A percentile compares a stretch with the other conserved stretches of the same genome.
These are phyloP conservation scores for Diplodia mutila DNA, from an alignment of 2,329 filamentous ascomycete genomes.

Conservation along the genomic window DNA sequence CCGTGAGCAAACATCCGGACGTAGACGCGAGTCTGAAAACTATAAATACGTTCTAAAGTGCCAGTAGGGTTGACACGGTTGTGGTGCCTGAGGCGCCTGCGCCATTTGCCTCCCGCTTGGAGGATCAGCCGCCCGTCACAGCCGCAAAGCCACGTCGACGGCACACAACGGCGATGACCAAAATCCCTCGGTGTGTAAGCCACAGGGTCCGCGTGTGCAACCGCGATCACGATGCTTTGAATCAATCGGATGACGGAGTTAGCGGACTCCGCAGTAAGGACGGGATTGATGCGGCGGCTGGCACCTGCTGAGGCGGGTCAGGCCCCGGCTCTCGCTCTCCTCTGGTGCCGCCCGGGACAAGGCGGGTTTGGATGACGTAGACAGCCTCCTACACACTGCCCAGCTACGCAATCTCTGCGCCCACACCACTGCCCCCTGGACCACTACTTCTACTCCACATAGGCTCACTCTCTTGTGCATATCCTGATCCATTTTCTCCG, in stretches of 20 bases:
- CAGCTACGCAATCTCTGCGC: slow-evolving; percentile 23
- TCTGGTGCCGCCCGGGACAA: slow-evolving; percentile 7
- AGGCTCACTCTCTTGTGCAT: neutral
- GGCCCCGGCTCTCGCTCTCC: neutral
- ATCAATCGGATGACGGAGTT: slow-evolving; percentile 8
- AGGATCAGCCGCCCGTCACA: slow-evolving; percentile 15
- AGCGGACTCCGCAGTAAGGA: neutral
- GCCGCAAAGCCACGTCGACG: slow-evolving; percentile 18
- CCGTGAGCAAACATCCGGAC: too few species aligned
- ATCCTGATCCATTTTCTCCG: neutral
- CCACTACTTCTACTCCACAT: slow-evolving; percentile 10
- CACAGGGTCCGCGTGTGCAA: slow-evolving; percentile 6
- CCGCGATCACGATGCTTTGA: neutral
- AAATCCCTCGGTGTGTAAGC: neutral
- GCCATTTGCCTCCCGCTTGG: slow-evolving; percentile 1
- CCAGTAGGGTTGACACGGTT: neutral
- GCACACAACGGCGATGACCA: neutral
- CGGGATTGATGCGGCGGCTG: neutral
- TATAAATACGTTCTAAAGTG: too few species aligned
- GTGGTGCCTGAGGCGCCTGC: slow-evolving; percentile 14
- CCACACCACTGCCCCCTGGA: neutral
- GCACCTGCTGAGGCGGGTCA: slow-evolving; percentile 5
- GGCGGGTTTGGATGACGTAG: slow-evolving; percentile 19
- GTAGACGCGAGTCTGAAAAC: too few species aligned
- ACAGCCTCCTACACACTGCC: slow-evolving; percentile 3